Base-by-base conservation (phyloP, 1,284 basidiomycete species). In the Vanrija sp. region DNA sequence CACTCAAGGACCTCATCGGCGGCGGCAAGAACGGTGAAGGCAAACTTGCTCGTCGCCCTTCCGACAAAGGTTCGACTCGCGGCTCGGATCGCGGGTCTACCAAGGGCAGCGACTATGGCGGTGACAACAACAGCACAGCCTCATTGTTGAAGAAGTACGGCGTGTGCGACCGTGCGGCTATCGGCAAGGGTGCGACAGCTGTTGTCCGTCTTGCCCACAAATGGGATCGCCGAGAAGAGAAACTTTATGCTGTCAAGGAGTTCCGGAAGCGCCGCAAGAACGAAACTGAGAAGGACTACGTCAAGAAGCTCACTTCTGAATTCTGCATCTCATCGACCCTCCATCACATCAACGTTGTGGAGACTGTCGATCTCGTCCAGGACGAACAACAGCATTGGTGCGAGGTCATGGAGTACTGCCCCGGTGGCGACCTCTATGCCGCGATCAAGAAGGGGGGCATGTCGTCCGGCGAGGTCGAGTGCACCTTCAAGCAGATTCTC, bases 341-440 rank as follows among this genome's bases (percentile, higher is more conserved):
- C 43, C 94, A 98, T 74, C 95, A 98, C 73, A 81, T 86, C 73
- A 98, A 98, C 76, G 84, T 98, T 68, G 94, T 98, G 69, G 95
- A 98, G 80, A 98, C 95, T 3, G 96, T 98, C 58, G 95, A 98
- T 78, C 85, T 98, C 63, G 89, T 98, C 25, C 95, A 98, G 72
- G 95, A 98, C 77, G 95, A 98, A 78, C 86, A 82, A 64, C 86
- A 90, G 61, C 88, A 93, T 71, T 98, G 95, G 95, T 98, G 95
- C 73, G 95, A 98, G 77, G 95, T 98, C 58, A 98, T 98, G 96
- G 96, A 98, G 78, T 98, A 94, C 73, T 97, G 95, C 75, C 91
- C 91, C 2, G 95, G 95, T 51, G 94, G 94, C 6, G 94, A 98
- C 78, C 81, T 98, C 38, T 98, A 98, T 72, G 93, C 92, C 23